Conservation (phyloP, 2,329 filamentous ascomycete genomes). For the Neurospora sp. region DNA sequence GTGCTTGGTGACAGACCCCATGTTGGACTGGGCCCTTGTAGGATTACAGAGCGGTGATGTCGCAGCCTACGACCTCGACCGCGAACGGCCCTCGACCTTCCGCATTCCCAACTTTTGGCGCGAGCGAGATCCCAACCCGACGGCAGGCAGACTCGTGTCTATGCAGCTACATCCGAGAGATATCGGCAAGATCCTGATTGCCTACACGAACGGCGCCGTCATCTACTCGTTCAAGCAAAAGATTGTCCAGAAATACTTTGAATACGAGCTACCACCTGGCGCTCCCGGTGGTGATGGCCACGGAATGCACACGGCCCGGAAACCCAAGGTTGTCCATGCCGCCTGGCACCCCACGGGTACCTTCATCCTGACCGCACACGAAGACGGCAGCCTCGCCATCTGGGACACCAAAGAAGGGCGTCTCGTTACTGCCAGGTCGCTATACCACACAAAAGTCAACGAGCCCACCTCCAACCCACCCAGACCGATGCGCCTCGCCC, state of each 20-base stretch:
- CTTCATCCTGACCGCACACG: slow-evolving; percentile 77
- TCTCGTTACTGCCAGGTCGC: slow-evolving; percentile 71
- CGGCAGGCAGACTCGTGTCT: slow-evolving; percentile 50
- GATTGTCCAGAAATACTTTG: slow-evolving; percentile 64
- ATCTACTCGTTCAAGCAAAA: slow-evolving; percentile 95
- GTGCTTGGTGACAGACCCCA: slow-evolving; percentile 71
- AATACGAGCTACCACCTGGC: slow-evolving; percentile 72
- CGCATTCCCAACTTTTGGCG: slow-evolving; percentile 82
- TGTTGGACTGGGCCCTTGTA: slow-evolving; percentile 86
- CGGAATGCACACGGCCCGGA: slow-evolving; percentile 51
- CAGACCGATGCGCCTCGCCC: slow-evolving; percentile 55
- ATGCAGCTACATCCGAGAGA: slow-evolving; percentile 84
- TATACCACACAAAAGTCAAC: slow-evolving; percentile 66
- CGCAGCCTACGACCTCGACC: slow-evolving; percentile 86
- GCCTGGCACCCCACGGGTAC: slow-evolving; percentile 93
- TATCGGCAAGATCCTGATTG: slow-evolving; percentile 82
- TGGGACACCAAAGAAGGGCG: slow-evolving; percentile 90
- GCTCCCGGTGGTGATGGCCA: slow-evolving; percentile 73
- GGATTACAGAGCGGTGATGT: slow-evolving; percentile 77
- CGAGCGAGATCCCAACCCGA: slow-evolving; percentile 57
- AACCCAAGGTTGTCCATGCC: slow-evolving; percentile 70
- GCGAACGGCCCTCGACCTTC: slow-evolving; percentile 65
- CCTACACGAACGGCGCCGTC: slow-evolving; percentile 80
- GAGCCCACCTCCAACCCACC: slow-evolving; percentile 45
- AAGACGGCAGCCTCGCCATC: slow-evolving; percentile 84